These are phyloP conservation scores for Globisporangium apiculatum DNA, from an alignment of 352 stramenopile species.

Conservation along the genomic window DNA sequence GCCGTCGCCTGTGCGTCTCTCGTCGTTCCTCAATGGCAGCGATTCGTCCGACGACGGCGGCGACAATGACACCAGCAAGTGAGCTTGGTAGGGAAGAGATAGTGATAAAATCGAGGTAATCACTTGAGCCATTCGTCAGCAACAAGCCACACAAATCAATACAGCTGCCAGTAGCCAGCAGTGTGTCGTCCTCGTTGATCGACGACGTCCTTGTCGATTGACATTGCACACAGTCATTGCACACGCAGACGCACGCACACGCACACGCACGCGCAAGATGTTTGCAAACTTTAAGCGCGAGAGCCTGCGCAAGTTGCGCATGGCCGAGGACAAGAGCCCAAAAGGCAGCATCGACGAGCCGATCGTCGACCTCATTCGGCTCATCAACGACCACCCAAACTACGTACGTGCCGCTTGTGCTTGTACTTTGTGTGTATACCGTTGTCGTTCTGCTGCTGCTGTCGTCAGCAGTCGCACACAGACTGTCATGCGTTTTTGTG, in stretches of 20 bases:
- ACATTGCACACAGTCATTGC: neutral
- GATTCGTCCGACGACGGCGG: constrained; percentile 10
- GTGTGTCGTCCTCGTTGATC: no score
- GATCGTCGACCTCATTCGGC: constrained; percentile 83
- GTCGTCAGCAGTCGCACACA: no score
- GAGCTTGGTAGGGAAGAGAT: neutral
- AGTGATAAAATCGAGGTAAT: no score
- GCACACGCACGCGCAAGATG: constrained; percentile 14
- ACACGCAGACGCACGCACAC: neutral
- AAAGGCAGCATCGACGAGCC: constrained; percentile 88
- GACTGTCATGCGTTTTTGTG: neutral
- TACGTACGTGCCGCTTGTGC: constrained; percentile 41
- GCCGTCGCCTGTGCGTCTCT: constrained; percentile 73
- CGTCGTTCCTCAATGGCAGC: constrained; percentile 86
- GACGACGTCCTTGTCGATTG: neutral
- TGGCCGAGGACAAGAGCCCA: constrained; percentile 84
- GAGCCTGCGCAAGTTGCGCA: constrained; percentile 75
- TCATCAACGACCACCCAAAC: constrained; percentile 81
- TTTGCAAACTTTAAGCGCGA: constrained; percentile 85
- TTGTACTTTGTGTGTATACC: no score
- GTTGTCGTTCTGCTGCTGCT: neutral
- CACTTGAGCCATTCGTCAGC: neutral
- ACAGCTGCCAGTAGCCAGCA: no score
- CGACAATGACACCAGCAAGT: neutral
- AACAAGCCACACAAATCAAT: neutral